These are phyloP conservation scores for Teunomyces barrocoloradensis DNA, from an alignment of 805 yeast species.

Conservation along the genomic window DNA sequence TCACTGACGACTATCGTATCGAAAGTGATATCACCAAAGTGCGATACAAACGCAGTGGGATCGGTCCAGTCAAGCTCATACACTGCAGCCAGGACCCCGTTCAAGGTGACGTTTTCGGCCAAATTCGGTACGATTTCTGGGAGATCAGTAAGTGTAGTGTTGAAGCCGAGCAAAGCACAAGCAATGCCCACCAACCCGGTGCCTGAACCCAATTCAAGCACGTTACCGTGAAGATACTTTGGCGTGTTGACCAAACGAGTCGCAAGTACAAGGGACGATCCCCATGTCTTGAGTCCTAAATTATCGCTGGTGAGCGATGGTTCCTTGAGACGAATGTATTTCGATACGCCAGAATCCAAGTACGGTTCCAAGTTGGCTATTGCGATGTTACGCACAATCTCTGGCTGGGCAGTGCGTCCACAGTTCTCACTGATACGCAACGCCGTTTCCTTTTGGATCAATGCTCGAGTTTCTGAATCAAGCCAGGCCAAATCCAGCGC, in stretches of 20 bases:
- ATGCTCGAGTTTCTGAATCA: conserved; percentile 30
- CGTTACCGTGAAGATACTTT: conserved; percentile 20
- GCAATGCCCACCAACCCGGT: conserved; percentile 89
- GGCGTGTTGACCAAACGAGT: conserved; percentile 41
- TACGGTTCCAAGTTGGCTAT: conserved; percentile 32
- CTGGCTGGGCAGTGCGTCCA: conserved; percentile 82
- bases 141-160: conserved; percentile 67
- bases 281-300: conserved; percentile 95
- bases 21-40: conserved; percentile 35
- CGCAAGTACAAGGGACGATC: conserved; percentile 75
- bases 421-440: conserved; percentile 72
- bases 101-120: conserved; percentile 53
- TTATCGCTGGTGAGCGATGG: conserved; percentile 87
- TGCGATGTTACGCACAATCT: conserved; percentile 57
- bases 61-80: conserved; percentile 76
- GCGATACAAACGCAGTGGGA: conserved; percentile 42
- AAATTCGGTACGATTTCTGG: conserved; percentile 75
- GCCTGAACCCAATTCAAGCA: conserved; percentile 89
- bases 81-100: conserved; percentile 36
- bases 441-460: conserved; percentile 56
- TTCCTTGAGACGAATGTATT: conserved; percentile 51
- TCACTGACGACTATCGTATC: conserved; percentile 75
- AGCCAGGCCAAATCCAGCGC: conserved; percentile 52
- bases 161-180: conserved; percentile 51
- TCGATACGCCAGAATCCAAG: conserved; percentile 12